phyloP scores from a whole-genome alignment of 2,329 filamentous ascomycete species.

The Talaromyces funiculosus region DNA sequence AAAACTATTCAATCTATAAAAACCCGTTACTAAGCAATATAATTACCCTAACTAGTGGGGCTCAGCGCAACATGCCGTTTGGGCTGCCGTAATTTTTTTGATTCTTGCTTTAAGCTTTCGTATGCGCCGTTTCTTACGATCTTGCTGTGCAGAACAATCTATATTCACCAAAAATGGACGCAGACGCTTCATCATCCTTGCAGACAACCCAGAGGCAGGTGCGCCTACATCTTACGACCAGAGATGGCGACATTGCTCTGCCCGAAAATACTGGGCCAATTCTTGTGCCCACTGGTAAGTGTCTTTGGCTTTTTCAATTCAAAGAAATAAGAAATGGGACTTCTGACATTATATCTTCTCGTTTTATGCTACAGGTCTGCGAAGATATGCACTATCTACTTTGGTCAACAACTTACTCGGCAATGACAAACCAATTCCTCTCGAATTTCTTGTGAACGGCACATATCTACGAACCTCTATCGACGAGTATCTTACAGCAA shows the following conservation, averaged over 20 bases:
- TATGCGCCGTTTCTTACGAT: background rate
- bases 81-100: constrained; percentile 12
- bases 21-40: background rate
- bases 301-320: background rate
- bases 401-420: constrained; percentile 58
- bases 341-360: background rate
- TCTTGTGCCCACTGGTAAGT: constrained; percentile 50
- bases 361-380: constrained; percentile 39
- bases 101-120: constrained; percentile 8
- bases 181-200: constrained; percentile 16
- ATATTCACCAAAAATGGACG: constrained; percentile 13
- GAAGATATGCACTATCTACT: constrained; percentile 56
- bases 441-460: constrained; percentile 95
- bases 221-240: constrained; percentile 50
- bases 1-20: background rate
- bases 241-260: constrained; percentile 49
- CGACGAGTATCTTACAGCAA: constrained; percentile 79
- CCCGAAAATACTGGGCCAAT: constrained; percentile 52
- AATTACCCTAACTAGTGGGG: constrained; percentile 2
- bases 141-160: background rate
- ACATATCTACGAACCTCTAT: constrained; percentile 83
- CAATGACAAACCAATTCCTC: constrained; percentile 47
- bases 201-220: constrained; percentile 43
- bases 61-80: constrained; percentile 1
- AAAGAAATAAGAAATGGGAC: background rate